Evolutionary conservation across 768 basidiomycete species (phyloP).

Genomic region (Dacryopinax spathularia): DNA sequence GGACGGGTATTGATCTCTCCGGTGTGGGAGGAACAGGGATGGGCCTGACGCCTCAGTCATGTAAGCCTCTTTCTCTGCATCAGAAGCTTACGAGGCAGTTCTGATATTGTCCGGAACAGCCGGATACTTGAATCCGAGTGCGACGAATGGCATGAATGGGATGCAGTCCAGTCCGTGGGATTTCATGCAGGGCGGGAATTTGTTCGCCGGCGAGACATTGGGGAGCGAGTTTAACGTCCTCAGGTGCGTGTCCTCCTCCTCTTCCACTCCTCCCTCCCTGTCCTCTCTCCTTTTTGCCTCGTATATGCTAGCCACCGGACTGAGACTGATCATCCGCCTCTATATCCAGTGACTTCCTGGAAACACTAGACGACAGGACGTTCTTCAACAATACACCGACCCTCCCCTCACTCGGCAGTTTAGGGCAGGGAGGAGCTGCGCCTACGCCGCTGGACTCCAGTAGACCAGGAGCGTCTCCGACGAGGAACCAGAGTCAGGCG

Average conservation of each 20-base stretch:
- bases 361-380: constrained; percentile 70
- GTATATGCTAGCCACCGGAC: too few relatives aligned
- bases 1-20: too few relatives aligned
- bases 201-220: constrained; percentile 37
- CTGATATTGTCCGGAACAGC: too few relatives aligned
- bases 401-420: neutral
- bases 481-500: neutral
- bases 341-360: constrained; percentile 65
- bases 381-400: constrained; percentile 41
- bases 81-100: too few relatives aligned
- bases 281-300: neutral
- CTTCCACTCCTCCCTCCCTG: neutral
- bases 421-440: neutral
- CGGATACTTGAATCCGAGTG: too few relatives aligned
- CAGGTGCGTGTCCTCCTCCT: constrained; percentile 36
- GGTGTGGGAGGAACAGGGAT: too few relatives aligned
- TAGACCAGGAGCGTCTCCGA: neutral
- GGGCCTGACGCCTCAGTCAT: neutral
- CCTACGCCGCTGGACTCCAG: neutral
- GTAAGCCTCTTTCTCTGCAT: too few relatives aligned
- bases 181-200: neutral
- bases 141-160: too few relatives aligned
- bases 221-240: constrained; percentile 74
- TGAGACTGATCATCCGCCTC: constrained; percentile 5
- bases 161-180: neutral